Evolutionary conservation across 163 green algal species (phyloP), one percentile per base, ranked within the genome.

Genomic region (Chloromonas sp.): DNA sequence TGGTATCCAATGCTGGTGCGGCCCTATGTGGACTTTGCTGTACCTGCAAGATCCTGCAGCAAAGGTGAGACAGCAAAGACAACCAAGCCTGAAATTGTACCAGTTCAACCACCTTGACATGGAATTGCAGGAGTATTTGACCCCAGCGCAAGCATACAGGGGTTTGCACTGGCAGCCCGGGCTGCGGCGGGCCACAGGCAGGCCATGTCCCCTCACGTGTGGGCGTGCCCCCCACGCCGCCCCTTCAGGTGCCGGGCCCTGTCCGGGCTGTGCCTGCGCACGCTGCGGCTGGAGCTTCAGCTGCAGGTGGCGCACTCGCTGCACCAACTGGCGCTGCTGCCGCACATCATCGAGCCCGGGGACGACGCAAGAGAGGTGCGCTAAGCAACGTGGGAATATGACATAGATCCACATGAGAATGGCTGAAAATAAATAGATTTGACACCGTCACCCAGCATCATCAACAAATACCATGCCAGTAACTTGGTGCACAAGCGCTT

Each of bases 201-300:
- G 36, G 36, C 36, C 36, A 36, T 36, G 36, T 36, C 36, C 36
- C 36, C 36, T 36, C 36, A 36, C 36, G 36, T 36, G 36, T 36
- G 36, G 36, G 36, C 36, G 36, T 36, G 36, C 36, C 36, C 36
- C 36, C 36, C 36, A 36, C 36, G 36, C 36, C 36, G 36, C 36
- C 36, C 36, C 36, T 36, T 36, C 85, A 92, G 89, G 83, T 92
- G 88, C 78, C 84, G 86, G 3, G 85, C 89, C 2, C 1, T 92
- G 82, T 88, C 91, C n/a, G 92, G 91, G n/a, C 81, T 82, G 70
- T 87, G 82, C 14, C 36, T 89, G 74, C 85, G 92, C 0, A 86
- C 85, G 14, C 79, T 94, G 85, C 87, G 92, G 1, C 81, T 95
- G 5, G 91, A 94, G 59, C 79, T 91, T 13, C 89, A 91, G 81